Evolutionary conservation across 108 stramenopile genomes (phyloP).

Genomic region (Nitzschia sp.): DNA sequence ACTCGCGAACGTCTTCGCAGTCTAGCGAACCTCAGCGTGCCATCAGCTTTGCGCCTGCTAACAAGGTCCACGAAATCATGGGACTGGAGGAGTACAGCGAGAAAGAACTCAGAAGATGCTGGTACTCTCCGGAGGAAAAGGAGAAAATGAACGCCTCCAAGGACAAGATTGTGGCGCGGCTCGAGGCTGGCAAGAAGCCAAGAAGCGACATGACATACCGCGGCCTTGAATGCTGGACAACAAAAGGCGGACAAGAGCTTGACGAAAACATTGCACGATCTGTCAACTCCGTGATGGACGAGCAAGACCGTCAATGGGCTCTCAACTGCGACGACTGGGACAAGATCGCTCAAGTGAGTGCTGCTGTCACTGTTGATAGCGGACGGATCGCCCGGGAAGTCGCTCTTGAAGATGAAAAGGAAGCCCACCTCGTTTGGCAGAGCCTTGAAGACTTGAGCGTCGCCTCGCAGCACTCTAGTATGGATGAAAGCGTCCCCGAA

Average conservation of each 20-base stretch:
- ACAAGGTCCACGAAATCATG: conserved; percentile 2
- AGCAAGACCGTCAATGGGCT: conserved; percentile 38
- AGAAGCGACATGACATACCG: conserved; percentile 29
- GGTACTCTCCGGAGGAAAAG: conserved; percentile 33
- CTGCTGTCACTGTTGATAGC: conserved; percentile 11
- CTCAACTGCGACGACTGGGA: conserved; percentile 20
- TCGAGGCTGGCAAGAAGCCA: conserved; percentile 14
- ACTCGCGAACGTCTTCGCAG: neutral
- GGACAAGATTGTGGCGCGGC: conserved; percentile 20
- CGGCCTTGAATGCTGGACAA: conserved; percentile 37
- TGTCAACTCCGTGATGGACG: conserved; percentile 35
- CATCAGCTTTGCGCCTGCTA: neutral
- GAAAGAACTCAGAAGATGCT: conserved; percentile 21
- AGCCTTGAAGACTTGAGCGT: neutral
- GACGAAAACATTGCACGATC: conserved; percentile 17
- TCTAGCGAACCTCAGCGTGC: conserved; percentile 7
- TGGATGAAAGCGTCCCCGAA: neutral
- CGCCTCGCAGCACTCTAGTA: neutral
- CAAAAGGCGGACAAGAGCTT: conserved; percentile 17
- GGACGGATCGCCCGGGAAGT: conserved; percentile 11
- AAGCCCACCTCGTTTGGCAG: conserved; percentile 19
- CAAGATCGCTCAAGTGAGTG: conserved; percentile 4
- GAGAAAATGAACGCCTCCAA: conserved; percentile 25
- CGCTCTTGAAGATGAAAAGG: conserved; percentile 23
- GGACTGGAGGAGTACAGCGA: conserved; percentile 14